Percentiles rank a stretch among this genome's conserved stretches.
These are phyloP conservation scores for Porodaedalea pini DNA, from an alignment of 1,284 basidiomycete genomes.

Conservation along the genomic window DNA sequence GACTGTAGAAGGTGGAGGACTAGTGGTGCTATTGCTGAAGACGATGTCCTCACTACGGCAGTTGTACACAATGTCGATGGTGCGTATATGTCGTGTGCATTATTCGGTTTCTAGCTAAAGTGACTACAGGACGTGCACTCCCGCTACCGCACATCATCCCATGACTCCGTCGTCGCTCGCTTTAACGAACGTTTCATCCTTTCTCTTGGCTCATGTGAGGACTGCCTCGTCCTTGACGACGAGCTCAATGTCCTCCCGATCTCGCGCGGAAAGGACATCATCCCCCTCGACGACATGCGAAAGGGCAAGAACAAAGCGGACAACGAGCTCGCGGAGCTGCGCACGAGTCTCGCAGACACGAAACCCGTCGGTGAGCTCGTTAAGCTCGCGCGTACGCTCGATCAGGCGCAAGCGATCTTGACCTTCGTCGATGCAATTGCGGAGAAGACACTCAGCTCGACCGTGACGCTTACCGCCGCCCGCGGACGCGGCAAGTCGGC, in stretches of 20 bases:
- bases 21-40: conserved; percentile 89
- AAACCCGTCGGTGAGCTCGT: conserved; percentile 89
- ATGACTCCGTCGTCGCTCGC: conserved; percentile 86
- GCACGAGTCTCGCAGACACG: conserved; percentile 77
- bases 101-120: background rate
- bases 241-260: conserved; percentile 98
- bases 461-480: conserved; percentile 91
- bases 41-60: conserved; percentile 94
- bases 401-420: conserved; percentile 89
- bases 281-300: conserved; percentile 49
- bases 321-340: conserved; percentile 76
- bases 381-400: conserved; percentile 89
- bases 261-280: conserved; percentile 93
- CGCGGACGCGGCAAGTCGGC: conserved; percentile 98
- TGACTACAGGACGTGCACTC: conserved; percentile 81
- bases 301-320: conserved; percentile 54
- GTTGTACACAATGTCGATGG: conserved; percentile 96
- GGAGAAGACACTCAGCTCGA: conserved; percentile 90
- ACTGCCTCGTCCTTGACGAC: conserved; percentile 94
- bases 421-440: conserved; percentile 92
- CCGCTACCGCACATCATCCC: conserved; percentile 88
- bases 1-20: conserved; percentile 96
- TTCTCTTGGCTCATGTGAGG: conserved; percentile 85
- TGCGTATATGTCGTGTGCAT: conserved; percentile 35
- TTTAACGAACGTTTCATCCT: conserved; percentile 99